phyloP scores from a whole-genome alignment of 768 basidiomycete species.

The Termitomyces sp. region DNA sequence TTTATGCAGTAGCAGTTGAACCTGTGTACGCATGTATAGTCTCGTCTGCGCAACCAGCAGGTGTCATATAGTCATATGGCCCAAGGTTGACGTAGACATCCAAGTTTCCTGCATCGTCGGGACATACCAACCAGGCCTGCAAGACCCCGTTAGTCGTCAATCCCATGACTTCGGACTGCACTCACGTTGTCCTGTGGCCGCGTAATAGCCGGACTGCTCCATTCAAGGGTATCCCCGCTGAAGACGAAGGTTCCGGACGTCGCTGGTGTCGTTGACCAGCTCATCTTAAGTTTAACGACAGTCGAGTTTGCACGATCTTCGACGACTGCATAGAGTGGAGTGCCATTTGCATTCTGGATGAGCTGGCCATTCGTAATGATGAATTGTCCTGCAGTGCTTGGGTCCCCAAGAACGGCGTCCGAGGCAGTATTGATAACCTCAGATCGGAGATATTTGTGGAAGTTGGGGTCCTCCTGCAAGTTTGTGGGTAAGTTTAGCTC shows the following conservation, averaged over 20 bases:
- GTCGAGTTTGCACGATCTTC: constrained; percentile 41
- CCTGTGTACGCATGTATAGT: constrained; percentile 62
- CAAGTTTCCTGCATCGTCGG: constrained; percentile 39
- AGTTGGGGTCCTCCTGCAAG: constrained; percentile 50
- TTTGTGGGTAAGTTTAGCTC: background rate
- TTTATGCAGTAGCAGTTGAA: constrained; percentile 36
- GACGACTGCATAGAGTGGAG: constrained; percentile 47
- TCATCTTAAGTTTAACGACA: constrained; percentile 45
- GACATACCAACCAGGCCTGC: constrained; percentile 57
- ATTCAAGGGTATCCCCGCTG: constrained; percentile 57
- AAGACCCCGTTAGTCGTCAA: background rate
- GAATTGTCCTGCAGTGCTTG: constrained; percentile 54
- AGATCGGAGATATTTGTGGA: constrained; percentile 60
- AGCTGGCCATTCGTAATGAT: constrained; percentile 53
- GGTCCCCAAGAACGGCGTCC: constrained; percentile 49
- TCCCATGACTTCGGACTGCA: background rate
- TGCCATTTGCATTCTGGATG: constrained; percentile 43
- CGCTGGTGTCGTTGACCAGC: constrained; percentile 45
- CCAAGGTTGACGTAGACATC: constrained; percentile 54
- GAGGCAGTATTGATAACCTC: constrained; percentile 38
- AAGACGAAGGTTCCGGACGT: constrained; percentile 49
- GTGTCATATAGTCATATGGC: constrained; percentile 50
- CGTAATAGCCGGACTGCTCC: constrained; percentile 46
- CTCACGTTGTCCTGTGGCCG: constrained; percentile 52
- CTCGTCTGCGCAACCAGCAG: constrained; percentile 56